Percentiles rank a stretch among this genome's conserved stretches.
Evolutionary conservation across 805 yeast genomes (phyloP).

Genomic region (Priceomyces castillae): DNA sequence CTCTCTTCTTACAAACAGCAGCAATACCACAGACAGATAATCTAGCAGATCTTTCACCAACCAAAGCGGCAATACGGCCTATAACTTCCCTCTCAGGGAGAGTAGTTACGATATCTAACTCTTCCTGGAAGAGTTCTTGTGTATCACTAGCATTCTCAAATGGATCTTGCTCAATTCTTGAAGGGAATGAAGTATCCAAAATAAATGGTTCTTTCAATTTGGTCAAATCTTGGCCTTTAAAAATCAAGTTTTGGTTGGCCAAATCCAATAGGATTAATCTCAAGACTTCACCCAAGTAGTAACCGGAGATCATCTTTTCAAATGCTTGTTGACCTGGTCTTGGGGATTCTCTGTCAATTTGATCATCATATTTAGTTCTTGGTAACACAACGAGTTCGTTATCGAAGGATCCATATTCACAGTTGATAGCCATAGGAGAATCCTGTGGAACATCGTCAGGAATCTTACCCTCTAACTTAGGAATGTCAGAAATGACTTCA

Average conservation of each 20-base stretch:
- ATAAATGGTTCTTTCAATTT: constrained; percentile 62
- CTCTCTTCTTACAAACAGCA: constrained; percentile 86
- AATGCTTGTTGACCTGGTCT: constrained; percentile 95
- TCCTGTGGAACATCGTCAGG: constrained; percentile 60
- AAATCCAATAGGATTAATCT: constrained; percentile 78
- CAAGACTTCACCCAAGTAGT: constrained; percentile 89
- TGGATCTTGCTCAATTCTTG: constrained; percentile 85
- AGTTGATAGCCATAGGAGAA: constrained; percentile 90
- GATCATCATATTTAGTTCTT: constrained; percentile 82
- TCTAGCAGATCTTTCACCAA: constrained; percentile 92
- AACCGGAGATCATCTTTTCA: constrained; percentile 97
- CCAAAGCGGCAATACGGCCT: constrained; percentile 77
- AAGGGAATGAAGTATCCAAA: constrained; percentile 87
- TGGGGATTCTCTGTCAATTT: constrained; percentile 82
- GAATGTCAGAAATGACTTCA: constrained; percentile 68
- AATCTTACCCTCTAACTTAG: constrained; percentile 73
- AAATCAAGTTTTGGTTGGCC: constrained; percentile 56
- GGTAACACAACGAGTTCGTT: constrained; percentile 83
- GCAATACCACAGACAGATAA: constrained; percentile 93
- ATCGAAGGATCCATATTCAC: constrained; percentile 98
- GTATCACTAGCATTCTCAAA: constrained; percentile 79
- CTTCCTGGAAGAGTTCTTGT: constrained; percentile 57
- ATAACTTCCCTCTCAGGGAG: constrained; percentile 76
- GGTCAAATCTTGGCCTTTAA: constrained; percentile 64
- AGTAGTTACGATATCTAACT: constrained; percentile 64